Evolutionary conservation across 1,284 basidiomycete species (phyloP), one percentile per base, ranked within the genome.

Genomic region (Microbotryum silenes-acaulis): DNA sequence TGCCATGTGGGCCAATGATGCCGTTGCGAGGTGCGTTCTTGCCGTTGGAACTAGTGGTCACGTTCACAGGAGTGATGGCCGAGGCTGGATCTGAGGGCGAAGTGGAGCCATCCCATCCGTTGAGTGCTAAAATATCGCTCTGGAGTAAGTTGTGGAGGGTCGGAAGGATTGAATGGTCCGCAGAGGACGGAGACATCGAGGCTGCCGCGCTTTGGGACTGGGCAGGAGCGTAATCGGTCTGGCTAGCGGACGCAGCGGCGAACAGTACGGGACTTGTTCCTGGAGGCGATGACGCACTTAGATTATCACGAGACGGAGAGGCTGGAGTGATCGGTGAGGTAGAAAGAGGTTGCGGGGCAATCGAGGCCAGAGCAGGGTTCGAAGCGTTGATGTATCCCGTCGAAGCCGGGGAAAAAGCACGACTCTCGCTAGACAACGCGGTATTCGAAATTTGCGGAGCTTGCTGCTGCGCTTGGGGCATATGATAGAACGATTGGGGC

Each of bases 61-160:
- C 14, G 29, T 25, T 9, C 23, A 27, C 7, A 54, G 12, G 44
- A 21, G 52, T 18, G 45, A 16, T 8, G 1, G 47, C 21, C 42
- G 33, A 18, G 55, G 55, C 6, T 21, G 44, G 54, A 6, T 23
- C 54, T 12, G 54, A 25, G 18, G 25, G 54, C 20, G 29, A 20
- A 31, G 54, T 45, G 25, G 45, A 25, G 44, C 25, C 42, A 23
- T 44, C 16, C 23, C 16, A n/a, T 9, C 18, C 29, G 20, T 49
- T n/a, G 9, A 51, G 44, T 23, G 37, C 23, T 14, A 55, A 37
- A 8, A 53, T 25, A 1, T 57, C 50, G n/a, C 57, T 68, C 57
- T 68, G 66, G 64, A 68, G 65, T 49, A 68, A 61, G 16, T 61
- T 63, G 57, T 68, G 66, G 18, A 67, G 54, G 6, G 66, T n/a